These are phyloP conservation scores for Alternaria atra DNA, from an alignment of 2,329 filamentous ascomycete genomes.

Conservation along the genomic window DNA sequence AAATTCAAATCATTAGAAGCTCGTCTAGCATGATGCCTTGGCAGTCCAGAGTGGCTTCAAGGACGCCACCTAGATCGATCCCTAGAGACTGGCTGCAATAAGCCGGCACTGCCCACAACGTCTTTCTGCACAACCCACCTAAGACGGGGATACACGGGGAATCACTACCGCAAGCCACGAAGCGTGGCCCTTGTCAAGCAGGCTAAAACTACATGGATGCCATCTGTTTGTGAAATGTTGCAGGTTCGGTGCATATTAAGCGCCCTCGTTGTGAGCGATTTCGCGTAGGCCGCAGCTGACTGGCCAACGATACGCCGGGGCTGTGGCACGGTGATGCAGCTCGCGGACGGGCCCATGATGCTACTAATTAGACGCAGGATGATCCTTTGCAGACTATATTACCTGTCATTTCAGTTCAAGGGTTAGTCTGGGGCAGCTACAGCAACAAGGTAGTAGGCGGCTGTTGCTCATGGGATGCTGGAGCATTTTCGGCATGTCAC, in stretches of 20 bases:
- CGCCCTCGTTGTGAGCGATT: conserved; percentile 22
- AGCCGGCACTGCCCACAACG: conserved; percentile 31
- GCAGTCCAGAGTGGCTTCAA: conserved; percentile 10
- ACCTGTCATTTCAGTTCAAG: conserved; percentile 18
- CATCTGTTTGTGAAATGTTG: conserved; percentile 23
- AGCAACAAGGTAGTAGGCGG: conserved; percentile 25
- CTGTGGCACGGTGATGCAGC: conserved; percentile 35
- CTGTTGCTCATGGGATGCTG: conserved; percentile 29
- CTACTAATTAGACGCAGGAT: conserved; percentile 41
- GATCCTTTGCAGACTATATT: conserved; percentile 38
- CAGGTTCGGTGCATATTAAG: conserved; percentile 19
- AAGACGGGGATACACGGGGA: conserved; percentile 24
- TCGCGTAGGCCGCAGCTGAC: conserved; percentile 22
- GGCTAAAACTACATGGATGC: conserved; percentile 22
- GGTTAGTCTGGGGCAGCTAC: conserved; percentile 21
- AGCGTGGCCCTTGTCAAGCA: conserved; percentile 19
- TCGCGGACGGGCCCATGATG: conserved; percentile 21
- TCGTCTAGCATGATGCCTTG: not conserved
- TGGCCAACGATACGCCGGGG: conserved; percentile 34
- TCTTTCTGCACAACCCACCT: conserved; percentile 31
- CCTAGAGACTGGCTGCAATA: conserved; percentile 20
- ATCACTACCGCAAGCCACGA: conserved; percentile 28
- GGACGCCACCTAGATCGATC: conserved; percentile 18
- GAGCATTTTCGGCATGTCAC: conserved; percentile 22
- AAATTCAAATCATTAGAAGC: conserved; percentile 1